Evolutionary conservation across 495 filamentous ascomycete genomes (phyloP), one percentile per base, ranked within the genome.

Genomic region (Podospora australis): DNA sequence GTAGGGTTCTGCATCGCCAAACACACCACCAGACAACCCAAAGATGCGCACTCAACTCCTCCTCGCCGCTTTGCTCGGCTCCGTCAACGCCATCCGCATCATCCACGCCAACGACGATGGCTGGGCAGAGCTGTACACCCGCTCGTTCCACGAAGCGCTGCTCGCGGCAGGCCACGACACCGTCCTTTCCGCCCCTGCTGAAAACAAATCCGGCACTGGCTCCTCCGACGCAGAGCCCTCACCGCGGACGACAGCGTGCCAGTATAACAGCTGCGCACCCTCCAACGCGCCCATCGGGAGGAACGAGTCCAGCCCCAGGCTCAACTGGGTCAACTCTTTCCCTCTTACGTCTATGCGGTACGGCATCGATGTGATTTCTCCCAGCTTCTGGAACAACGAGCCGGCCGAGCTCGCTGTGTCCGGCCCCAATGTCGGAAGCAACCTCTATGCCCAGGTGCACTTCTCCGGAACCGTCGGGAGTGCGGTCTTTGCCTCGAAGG

Each of bases 301-400:
- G 44, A 82, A 85, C 54, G 66, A 69, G 9, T 72, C 78, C 0
- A 68, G 76, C 44, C 71, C 80, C 19, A 70, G 72, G 0, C 68
- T 83, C 36, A 83, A 84, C 62, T 85, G 81, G 66, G 82, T 87
- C 36, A 87, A 87, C 61, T 81, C 78, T 2, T 84, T 71, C 59
- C 81, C 83, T 0, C 78, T 80, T 6, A 84, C 81, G 0, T 72
- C 80, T 0, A 82, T 84, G 57, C 72, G 76, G 28, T 73, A 80
- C 52, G 82, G 82, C 32, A 81, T 87, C 65, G 56, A 79, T 52
- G 74, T 62, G 1, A 56, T 80, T 26, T 70, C 70, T 0, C 72
- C 75, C 2, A 60, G 67, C 10, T 67, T 78, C 51, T 83, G 78
- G 60, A 58, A 65, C 54, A 73, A 70, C 25, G 39, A 56, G 8